Evolutionary conservation across 495 filamentous ascomycete genomes (phyloP).

Genomic region (Lophiostoma macrostomum): DNA sequence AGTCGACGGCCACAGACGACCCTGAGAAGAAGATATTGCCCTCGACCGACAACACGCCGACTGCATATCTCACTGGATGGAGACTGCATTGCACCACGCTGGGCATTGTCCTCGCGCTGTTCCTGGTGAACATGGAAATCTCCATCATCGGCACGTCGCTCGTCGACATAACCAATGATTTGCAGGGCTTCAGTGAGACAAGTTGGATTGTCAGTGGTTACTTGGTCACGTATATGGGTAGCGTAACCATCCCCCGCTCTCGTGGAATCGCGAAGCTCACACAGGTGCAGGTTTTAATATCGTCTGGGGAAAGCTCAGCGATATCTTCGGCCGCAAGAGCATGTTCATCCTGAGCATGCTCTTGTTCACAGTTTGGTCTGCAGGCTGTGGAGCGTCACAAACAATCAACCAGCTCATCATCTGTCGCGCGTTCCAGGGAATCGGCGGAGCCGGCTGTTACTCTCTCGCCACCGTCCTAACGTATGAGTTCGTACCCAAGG

Average conservation of each 20-base stretch:
- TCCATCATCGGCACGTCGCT: constrained; percentile 63
- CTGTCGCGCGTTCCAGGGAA: constrained; percentile 20
- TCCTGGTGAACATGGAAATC: constrained; percentile 61
- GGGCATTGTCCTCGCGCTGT: constrained; percentile 52
- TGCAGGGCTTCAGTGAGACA: constrained; percentile 52
- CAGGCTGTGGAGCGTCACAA: constrained; percentile 20
- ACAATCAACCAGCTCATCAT: constrained; percentile 37
- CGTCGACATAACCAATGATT: constrained; percentile 54
- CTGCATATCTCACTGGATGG: constrained; percentile 44
- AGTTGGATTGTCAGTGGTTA: constrained; percentile 60
- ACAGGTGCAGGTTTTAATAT: constrained; percentile 12
- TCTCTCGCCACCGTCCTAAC: constrained; percentile 54
- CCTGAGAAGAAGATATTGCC: background rate
- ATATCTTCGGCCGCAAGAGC: constrained; percentile 38
- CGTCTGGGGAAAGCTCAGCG: constrained; percentile 32
- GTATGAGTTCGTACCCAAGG: constrained; percentile 48
- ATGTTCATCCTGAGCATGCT: constrained; percentile 37
- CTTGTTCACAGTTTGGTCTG: constrained; percentile 34
- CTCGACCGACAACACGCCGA: background rate
- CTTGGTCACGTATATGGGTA: constrained; percentile 56
- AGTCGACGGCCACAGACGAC: background rate
- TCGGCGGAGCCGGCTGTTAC: constrained; percentile 17
- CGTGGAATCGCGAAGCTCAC: background rate
- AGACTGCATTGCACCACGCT: constrained; percentile 42
- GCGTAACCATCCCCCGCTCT: background rate